Evolutionary conservation across 1,284 basidiomycete genomes (phyloP).

Genomic region (Cutaneotrichosporon cutaneum): DNA sequence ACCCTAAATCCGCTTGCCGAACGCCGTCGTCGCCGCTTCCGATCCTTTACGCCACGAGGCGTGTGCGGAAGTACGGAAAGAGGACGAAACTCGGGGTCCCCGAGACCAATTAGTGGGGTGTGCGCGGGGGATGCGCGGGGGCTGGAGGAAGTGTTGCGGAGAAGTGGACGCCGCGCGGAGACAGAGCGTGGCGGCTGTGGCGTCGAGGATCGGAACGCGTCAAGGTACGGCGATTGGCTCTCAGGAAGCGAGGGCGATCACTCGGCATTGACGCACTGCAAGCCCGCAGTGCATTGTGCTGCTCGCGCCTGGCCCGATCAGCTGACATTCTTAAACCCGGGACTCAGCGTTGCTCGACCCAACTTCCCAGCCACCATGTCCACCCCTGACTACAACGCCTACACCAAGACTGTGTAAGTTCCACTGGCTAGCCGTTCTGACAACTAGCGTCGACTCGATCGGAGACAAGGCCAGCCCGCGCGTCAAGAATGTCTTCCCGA

Average conservation of each 20-base stretch:
- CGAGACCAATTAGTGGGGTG: not conserved
- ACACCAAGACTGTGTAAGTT: constrained; percentile 23
- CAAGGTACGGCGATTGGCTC: not conserved
- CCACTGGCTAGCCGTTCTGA: not conserved
- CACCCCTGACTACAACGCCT: constrained; percentile 19
- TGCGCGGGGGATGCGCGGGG: no score
- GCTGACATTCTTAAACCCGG: no score
- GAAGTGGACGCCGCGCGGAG: not conserved
- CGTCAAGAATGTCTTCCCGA: constrained; percentile 45
- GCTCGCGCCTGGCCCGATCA: no score
- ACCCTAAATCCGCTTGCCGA: not conserved
- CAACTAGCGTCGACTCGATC: constrained; percentile 23
- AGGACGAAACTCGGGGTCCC: not conserved
- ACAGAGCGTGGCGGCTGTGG: not conserved
- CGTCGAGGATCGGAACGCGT: not conserved
- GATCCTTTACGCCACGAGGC: no score
- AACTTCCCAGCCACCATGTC: constrained; percentile 16
- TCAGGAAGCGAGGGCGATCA: not conserved
- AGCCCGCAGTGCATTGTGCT: no score
- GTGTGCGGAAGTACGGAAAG: no score
- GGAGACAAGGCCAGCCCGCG: constrained; percentile 43
- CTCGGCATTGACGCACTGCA: not conserved
- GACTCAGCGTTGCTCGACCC: no score
- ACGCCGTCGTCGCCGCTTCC: no score
- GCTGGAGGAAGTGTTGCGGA: no score